Percentiles rank a stretch among this genome's conserved stretches.
phyloP scores from a whole-genome alignment of 768 basidiomycete species.

The Naganishia onofrii region DNA sequence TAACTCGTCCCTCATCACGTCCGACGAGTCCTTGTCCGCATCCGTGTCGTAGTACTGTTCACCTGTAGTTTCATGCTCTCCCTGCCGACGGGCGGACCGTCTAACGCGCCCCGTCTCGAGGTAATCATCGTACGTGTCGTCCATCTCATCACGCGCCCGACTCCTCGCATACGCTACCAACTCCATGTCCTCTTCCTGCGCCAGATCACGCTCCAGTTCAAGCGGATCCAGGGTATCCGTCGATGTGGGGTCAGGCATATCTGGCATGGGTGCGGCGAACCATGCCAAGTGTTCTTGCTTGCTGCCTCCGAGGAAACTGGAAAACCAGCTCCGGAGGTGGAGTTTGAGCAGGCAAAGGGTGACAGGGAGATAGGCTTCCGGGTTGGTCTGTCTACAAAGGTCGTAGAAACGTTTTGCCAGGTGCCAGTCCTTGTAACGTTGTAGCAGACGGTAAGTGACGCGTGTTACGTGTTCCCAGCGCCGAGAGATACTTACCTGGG shows the following conservation, averaged over 20 bases:
- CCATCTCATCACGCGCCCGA: conserved; percentile 52
- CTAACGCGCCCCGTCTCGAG: conserved; percentile 74
- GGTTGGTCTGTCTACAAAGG: conserved; percentile 77
- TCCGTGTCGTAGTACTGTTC: conserved; percentile 33
- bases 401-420: conserved; percentile 96
- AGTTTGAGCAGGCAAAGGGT: conserved; percentile 75
- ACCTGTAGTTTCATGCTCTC: conserved; percentile 51
- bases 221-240: background rate
- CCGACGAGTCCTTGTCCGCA: conserved; percentile 60
- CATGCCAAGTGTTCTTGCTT: conserved; percentile 36
- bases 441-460: background rate
- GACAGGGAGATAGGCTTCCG: conserved; percentile 85
- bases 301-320: conserved; percentile 68
- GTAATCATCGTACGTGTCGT: conserved; percentile 57
- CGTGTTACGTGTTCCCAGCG: too few relatives aligned
- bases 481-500: conserved; percentile 61
- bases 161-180: conserved; percentile 12
- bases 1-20: conserved; percentile 56
- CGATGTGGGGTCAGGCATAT: background rate
- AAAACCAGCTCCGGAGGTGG: conserved; percentile 78
- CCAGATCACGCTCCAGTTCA: conserved; percentile 23
- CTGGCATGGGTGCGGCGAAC: conserved; percentile 8
- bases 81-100: conserved; percentile 57
- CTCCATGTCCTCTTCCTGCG: conserved; percentile 28
- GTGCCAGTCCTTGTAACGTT: conserved; percentile 72